phyloP scores from a whole-genome alignment of 768 basidiomycete genomes.

The Boletus edulis region DNA sequence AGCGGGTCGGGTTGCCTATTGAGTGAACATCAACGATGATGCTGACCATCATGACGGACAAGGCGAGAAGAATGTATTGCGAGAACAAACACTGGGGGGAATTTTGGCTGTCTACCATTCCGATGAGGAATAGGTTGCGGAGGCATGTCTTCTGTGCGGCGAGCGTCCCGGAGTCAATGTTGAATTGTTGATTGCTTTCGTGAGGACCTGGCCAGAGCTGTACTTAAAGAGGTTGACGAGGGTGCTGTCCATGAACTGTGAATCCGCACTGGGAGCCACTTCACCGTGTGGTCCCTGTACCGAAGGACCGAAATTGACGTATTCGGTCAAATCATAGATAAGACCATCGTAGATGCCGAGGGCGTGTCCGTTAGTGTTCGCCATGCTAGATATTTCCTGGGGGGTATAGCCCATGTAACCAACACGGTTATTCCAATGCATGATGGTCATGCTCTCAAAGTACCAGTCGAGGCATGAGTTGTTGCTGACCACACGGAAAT shows the following conservation, averaged over 20 bases:
- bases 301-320: too few species aligned
- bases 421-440: constrained; percentile 86
- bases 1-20: too few species aligned
- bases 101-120: constrained; percentile 88
- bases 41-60: constrained; percentile 89
- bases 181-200: constrained; percentile 64
- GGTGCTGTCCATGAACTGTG: too few species aligned
- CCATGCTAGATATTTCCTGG: constrained; percentile 70
- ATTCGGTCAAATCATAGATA: too few species aligned
- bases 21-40: constrained; percentile 49
- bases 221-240: too few species aligned
- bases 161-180: constrained; percentile 59
- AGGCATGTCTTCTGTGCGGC: constrained; percentile 81
- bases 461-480: constrained; percentile 99
- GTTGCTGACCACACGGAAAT: constrained; percentile 86
- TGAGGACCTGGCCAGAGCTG: constrained; percentile 81
- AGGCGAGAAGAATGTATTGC: constrained; percentile 83
- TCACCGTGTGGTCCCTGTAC: too few species aligned
- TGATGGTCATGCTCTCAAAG: constrained; percentile 87
- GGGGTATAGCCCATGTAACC: constrained; percentile 88
- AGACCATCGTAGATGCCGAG: too few species aligned
- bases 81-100: constrained; percentile 91
- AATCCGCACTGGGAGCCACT: too few species aligned
- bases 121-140: constrained; percentile 89
- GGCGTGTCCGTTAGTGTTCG: too few species aligned